These are phyloP conservation scores for Lactarius akahatsu DNA, from an alignment of 768 basidiomycete genomes.

Conservation along the genomic window DNA sequence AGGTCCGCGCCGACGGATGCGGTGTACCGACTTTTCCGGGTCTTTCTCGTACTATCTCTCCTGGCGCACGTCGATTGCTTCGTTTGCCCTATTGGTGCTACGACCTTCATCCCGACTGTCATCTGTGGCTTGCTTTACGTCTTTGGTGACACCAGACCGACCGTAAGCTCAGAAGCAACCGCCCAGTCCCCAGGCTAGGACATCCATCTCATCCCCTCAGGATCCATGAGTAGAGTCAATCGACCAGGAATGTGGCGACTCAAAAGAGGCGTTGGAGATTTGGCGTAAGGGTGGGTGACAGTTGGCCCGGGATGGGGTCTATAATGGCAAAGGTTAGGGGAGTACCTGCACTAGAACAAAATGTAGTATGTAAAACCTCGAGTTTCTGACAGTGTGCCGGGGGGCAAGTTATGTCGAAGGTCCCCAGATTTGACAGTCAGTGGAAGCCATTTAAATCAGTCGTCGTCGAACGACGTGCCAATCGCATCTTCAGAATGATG, in stretches of 20 bases:
- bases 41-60: conserved; percentile 2
- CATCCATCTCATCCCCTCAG: too few relatives aligned
- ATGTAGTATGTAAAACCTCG: not conserved
- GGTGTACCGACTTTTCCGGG: conserved; percentile 3
- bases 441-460: not conserved
- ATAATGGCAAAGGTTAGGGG: not conserved
- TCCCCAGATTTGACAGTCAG: not conserved
- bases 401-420: not conserved
- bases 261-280: not conserved
- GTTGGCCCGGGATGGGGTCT: not conserved
- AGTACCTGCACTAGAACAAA: not conserved
- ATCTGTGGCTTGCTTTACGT: conserved; percentile 3
- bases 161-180: not conserved
- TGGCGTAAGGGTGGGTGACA: not conserved
- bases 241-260: too few relatives aligned
- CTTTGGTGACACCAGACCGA: not conserved
- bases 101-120: not conserved
- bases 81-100: not conserved
- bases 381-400: not conserved
- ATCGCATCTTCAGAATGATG: not conserved
- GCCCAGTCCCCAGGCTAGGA: too few relatives aligned
- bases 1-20: not conserved
- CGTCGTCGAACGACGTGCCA: not conserved
- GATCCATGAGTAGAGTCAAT: too few relatives aligned
- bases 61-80: conserved; percentile 5